Base-by-base conservation (phyloP, 2,329 filamentous ascomycete species). In the Sclerotinia subarctica region DNA sequence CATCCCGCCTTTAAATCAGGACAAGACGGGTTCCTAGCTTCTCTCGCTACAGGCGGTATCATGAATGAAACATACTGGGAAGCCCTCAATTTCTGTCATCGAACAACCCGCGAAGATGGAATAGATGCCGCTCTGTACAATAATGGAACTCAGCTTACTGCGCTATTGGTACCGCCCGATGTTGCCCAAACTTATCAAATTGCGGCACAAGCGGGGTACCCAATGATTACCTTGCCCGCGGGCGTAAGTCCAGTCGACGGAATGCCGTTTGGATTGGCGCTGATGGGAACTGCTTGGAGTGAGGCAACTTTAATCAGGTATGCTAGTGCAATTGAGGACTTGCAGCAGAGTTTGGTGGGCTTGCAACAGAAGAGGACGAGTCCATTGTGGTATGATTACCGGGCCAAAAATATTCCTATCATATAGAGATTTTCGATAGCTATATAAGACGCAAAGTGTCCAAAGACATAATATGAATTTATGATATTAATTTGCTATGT, bases 151-250 rank as follows among this genome's bases (percentile, higher is more conserved):
- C 69, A 78, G 26, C 79, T 93, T 1, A 83, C 87, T 67, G 90
- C 85, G 1, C 80, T 93, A 2, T 81, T 94, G 1, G 88, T 91
- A 0, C 90, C 90, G 6, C 82, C 89, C 0, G 86, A 90, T 74
- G 87, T 90, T 3, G 90, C 84, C 0, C 88, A 91, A 76, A 85
- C 85, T 5, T 87, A 87, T 70, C 87, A 91, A 78, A 85, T 91
- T 69, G 88, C 89, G 0, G 90, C 91, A 0, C 89, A 93, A 78
- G 91, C 90, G 6, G 90, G 90, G 0, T 93, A 93, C 74, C 90
- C 90, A 0, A 83, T 91, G 75, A 82, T 93, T 63, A 91, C 90
- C 0, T 76, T 93, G 1, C 90, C 90, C 0, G 87, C 83, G 0
- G 88, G 88, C 1, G 79, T 86, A 7, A 81, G 84, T 71, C 72